These are phyloP conservation scores for Omphalotus guepiniiformis DNA, from an alignment of 768 basidiomycete species.

Conservation along the genomic window DNA sequence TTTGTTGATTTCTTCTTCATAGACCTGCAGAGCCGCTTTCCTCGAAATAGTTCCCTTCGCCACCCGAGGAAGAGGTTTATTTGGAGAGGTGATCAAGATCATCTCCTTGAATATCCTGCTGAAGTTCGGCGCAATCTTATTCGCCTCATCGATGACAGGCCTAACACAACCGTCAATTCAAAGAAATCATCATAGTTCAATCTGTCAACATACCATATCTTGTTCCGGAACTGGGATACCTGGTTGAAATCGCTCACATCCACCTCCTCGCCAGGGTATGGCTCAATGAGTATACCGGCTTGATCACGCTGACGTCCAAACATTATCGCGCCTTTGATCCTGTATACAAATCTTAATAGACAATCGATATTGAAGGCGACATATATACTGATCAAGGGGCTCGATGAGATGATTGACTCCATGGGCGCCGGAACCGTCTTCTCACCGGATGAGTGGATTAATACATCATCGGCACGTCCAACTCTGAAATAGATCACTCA, in stretches of 20 bases:
- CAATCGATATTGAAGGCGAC: slow-evolving; percentile 21
- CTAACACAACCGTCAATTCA: slow-evolving; percentile 14
- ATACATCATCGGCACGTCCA: slow-evolving; percentile 28
- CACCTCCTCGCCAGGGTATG: slow-evolving; percentile 19
- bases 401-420: slow-evolving; percentile 18
- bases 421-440: slow-evolving; percentile 30
- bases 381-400: slow-evolving; percentile 19
- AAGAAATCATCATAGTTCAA: background rate
- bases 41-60: slow-evolving; percentile 46
- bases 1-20: slow-evolving; percentile 41
- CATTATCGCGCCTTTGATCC: slow-evolving; percentile 33
- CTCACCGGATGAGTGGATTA: slow-evolving; percentile 26
- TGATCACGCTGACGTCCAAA: slow-evolving; percentile 37
- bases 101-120: slow-evolving; percentile 49
- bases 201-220: slow-evolving; percentile 28
- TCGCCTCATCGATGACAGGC: slow-evolving; percentile 39
- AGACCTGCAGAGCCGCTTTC: slow-evolving; percentile 36
- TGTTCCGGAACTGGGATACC: slow-evolving; percentile 28
- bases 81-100: slow-evolving; percentile 36
- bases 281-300: slow-evolving; percentile 28
- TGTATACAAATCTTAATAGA: slow-evolving; percentile 19
- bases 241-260: slow-evolving; percentile 24
- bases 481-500: slow-evolving; percentile 23
- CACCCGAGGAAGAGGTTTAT: slow-evolving; percentile 38
- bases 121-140: slow-evolving; percentile 35